phyloP scores from a whole-genome alignment of 2,329 filamentous ascomycete species.

The Allantophomopsis lycopodina region DNA sequence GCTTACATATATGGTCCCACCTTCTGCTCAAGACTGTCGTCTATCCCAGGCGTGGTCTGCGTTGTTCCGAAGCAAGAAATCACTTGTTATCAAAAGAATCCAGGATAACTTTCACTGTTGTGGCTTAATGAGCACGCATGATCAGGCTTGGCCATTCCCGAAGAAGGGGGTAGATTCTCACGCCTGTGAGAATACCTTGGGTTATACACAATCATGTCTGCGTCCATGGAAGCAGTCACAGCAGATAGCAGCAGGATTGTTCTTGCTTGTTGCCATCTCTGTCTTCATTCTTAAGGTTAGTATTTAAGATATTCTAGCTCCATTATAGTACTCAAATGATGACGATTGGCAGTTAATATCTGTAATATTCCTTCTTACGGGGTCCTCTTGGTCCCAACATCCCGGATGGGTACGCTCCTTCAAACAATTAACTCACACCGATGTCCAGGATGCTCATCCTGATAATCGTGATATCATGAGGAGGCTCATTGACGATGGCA shows the following conservation, averaged over 20 bases:
- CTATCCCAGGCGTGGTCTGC: too few relatives aligned
- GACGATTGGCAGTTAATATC: too few relatives aligned
- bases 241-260: too few relatives aligned
- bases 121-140: constrained; percentile 40
- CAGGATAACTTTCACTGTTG: constrained; percentile 57
- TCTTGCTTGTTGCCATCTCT: too few relatives aligned
- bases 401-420: constrained; percentile 7
- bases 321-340: too few relatives aligned
- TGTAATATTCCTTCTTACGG: constrained; percentile 13
- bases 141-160: constrained; percentile 50
- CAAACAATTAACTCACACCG: constrained; percentile 4
- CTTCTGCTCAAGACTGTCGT: constrained; percentile 25
- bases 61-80: constrained; percentile 26
- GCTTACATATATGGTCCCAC: constrained; percentile 15
- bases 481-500: constrained; percentile 11
- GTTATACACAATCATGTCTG: constrained; percentile 11
- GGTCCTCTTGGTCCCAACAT: constrained; percentile 8
- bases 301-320: too few relatives aligned
- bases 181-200: constrained; percentile 32
- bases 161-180: constrained; percentile 15
- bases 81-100: constrained; percentile 35
- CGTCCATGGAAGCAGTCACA: too few relatives aligned
- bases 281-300: too few relatives aligned
- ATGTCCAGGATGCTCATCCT: constrained; percentile 4
- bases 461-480: constrained; percentile 9